Evolutionary conservation across 2,329 filamentous ascomycete genomes (phyloP).

Genomic region (Alternaria ethzedia): DNA sequence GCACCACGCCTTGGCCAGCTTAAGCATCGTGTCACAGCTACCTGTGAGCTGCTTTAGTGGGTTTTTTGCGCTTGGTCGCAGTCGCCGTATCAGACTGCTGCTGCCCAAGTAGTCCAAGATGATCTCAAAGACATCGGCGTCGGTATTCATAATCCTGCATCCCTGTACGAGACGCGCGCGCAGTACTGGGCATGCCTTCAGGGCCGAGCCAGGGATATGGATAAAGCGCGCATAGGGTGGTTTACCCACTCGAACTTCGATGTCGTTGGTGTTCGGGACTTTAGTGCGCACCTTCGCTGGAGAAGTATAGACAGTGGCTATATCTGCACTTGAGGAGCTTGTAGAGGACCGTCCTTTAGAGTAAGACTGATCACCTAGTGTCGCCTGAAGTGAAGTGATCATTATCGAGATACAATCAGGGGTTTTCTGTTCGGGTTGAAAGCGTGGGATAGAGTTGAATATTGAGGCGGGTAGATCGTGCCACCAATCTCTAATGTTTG

Average conservation of each 20-base stretch:
- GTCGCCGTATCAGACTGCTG: background rate
- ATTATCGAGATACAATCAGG: background rate
- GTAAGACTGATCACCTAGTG: background rate
- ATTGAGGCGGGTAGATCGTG: background rate
- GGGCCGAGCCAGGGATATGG: background rate
- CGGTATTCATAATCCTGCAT: slow-evolving; percentile 8
- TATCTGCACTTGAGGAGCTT: background rate
- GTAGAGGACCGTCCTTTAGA: background rate
- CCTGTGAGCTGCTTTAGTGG: slow-evolving; percentile 9
- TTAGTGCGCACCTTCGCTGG: background rate
- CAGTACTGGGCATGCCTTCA: background rate
- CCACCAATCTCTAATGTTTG: background rate
- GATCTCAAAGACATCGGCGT: slow-evolving; percentile 8
- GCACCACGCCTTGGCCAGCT: slow-evolving; percentile 23
- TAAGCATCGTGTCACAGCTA: slow-evolving; percentile 8
- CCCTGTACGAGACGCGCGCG: background rate
- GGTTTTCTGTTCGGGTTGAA: background rate
- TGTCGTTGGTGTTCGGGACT: background rate
- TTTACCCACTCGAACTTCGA: slow-evolving; percentile 8
- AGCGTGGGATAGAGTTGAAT: background rate
- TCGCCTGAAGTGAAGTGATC: background rate
- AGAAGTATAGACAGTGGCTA: background rate
- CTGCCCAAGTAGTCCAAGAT: slow-evolving; percentile 5
- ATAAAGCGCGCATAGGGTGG: background rate
- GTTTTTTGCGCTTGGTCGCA: background rate